Conservation (phyloP, 148 eudicot species). For the Limonium bicolor region DNA sequence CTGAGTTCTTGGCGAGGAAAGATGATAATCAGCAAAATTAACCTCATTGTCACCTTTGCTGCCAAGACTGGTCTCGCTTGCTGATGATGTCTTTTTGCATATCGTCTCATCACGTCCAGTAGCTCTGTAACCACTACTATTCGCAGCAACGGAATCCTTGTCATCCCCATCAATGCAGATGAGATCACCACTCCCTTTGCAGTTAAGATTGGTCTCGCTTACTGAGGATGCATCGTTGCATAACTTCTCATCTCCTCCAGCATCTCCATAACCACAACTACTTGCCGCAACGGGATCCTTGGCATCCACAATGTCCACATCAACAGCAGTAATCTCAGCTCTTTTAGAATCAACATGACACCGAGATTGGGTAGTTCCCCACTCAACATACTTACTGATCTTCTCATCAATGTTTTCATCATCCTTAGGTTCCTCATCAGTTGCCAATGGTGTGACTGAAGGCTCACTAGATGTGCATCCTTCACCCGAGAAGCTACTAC, state of each 20-base stretch:
- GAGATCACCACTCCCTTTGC: too few species aligned
- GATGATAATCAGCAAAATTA: slow-evolving; percentile 10
- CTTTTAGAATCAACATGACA: slow-evolving; percentile 4
- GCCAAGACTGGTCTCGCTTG: slow-evolving; percentile 2
- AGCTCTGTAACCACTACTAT: neutral
- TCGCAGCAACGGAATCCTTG: neutral
- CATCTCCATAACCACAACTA: neutral
- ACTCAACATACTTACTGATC: too few species aligned
- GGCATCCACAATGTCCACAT: neutral
- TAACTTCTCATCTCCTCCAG: neutral
- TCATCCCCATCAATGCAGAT: too few species aligned
- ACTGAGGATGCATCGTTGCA: slow-evolving; percentile 4
- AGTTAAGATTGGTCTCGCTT: too few species aligned
- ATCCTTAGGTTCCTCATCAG: too few species aligned
- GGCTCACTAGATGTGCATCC: neutral
- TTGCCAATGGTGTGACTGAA: neutral
- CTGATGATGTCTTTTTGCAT: slow-evolving; percentile 4
- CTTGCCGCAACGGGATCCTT: slow-evolving; percentile 1
- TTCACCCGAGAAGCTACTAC: neutral
- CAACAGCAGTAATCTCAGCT: slow-evolving; percentile 1
- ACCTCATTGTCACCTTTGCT: neutral
- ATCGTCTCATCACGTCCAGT: neutral
- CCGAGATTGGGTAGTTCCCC: neutral
- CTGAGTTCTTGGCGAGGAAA: slow-evolving; percentile 23
- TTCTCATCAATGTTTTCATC: neutral